Evolutionary conservation across 768 basidiomycete species (phyloP), one percentile per base, ranked within the genome.

Genomic region (Coprinellus aureogranulatus): DNA sequence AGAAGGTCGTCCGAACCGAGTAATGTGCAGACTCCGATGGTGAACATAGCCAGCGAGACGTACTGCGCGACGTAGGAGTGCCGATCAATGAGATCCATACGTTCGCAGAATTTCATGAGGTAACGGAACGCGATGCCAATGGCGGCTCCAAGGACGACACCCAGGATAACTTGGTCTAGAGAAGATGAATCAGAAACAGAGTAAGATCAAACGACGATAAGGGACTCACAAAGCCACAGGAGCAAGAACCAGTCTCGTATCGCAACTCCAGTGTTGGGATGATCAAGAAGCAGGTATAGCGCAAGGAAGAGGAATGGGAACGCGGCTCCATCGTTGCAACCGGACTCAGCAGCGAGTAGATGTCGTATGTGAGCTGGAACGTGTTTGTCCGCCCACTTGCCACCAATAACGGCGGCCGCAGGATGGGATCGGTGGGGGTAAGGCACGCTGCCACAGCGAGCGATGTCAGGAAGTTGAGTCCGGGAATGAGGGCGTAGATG

Each of bases 311-410:
- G 78, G 71, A 98, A 98, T 0, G 94, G 95, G 70, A 94, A 97
- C 0, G 95, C 94, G 0, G 96, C 96, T 31, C 97, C 97, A 60
- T 99, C 97, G 69, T 98, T 99, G 67, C 92, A 93, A 8, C 93
- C 96, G 55, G 86, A 88, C 73, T 98, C 96, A 4, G 85, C 86
- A 1, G 86, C 85, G 3, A 83, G 67, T 1, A 84, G 73, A 61
- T 84, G 81, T 30, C 81, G 86, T 41, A 93, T 76, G 67, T 93
- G 91, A 0, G 88, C 86, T 1, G 91, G 92, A 23, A 98, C 96
- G 66, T 98, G 96, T 69, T 98, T 97, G 70, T 98, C 91, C 2
- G 97, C 97, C 75, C 93, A 99, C 75, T 92, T 95, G 30, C 96
- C 96, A 65, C 96, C 96, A 11, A 92, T 84, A 31, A 92, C 94